Evolutionary conservation across 1,284 basidiomycete species (phyloP).

Genomic region (Porodaedalea pini): DNA sequence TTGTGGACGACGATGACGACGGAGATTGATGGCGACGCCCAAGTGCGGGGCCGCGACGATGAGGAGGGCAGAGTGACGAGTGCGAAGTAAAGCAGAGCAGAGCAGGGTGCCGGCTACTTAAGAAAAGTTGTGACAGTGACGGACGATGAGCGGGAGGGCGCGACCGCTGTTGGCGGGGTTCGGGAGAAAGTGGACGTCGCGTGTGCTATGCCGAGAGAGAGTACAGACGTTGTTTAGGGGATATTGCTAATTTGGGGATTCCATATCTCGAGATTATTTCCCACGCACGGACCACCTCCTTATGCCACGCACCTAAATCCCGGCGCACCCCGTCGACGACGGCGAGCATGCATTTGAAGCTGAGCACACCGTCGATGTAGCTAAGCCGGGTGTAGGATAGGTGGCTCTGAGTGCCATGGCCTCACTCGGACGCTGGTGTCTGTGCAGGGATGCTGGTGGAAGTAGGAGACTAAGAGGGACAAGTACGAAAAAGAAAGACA

Average conservation of each 20-base stretch:
- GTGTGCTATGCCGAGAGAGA: slow-evolving; percentile 2
- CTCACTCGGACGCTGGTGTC: neutral
- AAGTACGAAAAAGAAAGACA: slow-evolving; percentile 4
- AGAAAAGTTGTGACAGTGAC: neutral
- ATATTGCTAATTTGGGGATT: neutral
- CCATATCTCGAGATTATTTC: neutral
- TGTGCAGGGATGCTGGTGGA: slow-evolving; percentile 7
- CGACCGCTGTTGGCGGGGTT: slow-evolving; percentile 8
- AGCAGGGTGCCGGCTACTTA: neutral
- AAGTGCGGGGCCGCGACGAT: slow-evolving; percentile 23
- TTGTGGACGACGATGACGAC: slow-evolving; percentile 26
- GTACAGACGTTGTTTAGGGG: neutral
- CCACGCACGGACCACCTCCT: slow-evolving; percentile 19
- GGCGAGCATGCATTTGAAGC: neutral
- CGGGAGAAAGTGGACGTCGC: slow-evolving; percentile 3
- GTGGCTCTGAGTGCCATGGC: slow-evolving; percentile 30
- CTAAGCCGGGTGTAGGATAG: slow-evolving; percentile 27
- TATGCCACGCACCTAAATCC: neutral
- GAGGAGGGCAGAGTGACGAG: slow-evolving; percentile 27
- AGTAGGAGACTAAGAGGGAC: neutral
- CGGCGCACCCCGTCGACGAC: neutral
- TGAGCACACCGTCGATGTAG: slow-evolving; percentile 19
- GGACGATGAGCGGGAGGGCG: slow-evolving; percentile 9
- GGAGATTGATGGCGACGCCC: slow-evolving; percentile 24
- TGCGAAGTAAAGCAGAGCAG: slow-evolving; percentile 23